phyloP scores from a whole-genome alignment of 352 stramenopile genomes.

The Pythium chondricola region DNA sequence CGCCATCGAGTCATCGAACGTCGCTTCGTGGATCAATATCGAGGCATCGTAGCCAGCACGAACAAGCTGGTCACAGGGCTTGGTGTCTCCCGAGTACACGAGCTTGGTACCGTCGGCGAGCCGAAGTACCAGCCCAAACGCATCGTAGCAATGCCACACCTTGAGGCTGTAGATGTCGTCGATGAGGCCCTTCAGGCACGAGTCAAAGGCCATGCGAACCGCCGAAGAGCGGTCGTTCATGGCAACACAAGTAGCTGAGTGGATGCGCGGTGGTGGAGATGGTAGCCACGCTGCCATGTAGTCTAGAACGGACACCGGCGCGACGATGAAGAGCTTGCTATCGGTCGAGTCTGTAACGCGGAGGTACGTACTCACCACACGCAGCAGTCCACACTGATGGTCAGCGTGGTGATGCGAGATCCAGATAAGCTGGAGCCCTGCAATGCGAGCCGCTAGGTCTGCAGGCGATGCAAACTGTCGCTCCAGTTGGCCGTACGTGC shows the following conservation, averaged over 20 bases:
- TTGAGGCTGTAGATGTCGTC: constrained; percentile 44
- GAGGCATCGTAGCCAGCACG: constrained; percentile 40
- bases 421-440: constrained; percentile 87
- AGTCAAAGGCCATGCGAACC: constrained; percentile 21
- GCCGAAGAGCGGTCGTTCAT: constrained; percentile 40
- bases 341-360: constrained; percentile 8
- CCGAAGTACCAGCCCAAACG: constrained; percentile 69
- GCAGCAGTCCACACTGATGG: constrained; percentile 94
- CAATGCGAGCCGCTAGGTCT: constrained; percentile 29
- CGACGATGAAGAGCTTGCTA: constrained; percentile 35
- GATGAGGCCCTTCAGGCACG: constrained; percentile 26
- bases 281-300: constrained; percentile 52
- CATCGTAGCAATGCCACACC: constrained; percentile 78
- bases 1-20: constrained; percentile 94
- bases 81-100: constrained; percentile 93
- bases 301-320: constrained; percentile 43
- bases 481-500: constrained; percentile 90
- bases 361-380: constrained; percentile 74
- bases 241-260: constrained; percentile 36
- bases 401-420: constrained; percentile 97
- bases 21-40: constrained; percentile 96
- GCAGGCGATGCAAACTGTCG: constrained; percentile 37
- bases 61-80: constrained; percentile 76
- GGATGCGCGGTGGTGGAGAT: constrained; percentile 19
- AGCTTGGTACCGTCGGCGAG: constrained; percentile 39